Evolutionary conservation across 2,329 filamentous ascomycete species (phyloP).

Genomic region (Curvularia sp.): DNA sequence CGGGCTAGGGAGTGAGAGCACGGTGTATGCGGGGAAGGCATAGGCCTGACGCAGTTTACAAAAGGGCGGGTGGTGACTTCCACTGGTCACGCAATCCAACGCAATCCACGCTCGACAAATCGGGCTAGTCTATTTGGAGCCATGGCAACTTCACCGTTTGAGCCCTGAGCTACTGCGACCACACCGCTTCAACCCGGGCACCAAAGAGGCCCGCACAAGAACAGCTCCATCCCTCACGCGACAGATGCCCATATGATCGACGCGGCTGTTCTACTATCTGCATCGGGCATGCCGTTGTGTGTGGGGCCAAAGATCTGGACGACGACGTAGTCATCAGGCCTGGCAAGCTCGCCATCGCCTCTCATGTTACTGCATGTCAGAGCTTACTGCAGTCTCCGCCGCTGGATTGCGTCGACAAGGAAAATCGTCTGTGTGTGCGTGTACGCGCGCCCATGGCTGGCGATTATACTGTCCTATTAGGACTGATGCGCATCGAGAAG

Average conservation of each 20-base stretch:
- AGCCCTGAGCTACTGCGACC: background rate
- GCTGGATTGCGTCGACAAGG: background rate
- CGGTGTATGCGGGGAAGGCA: conserved; percentile 32
- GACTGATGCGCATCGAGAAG: conserved; percentile 6
- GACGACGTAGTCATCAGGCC: background rate
- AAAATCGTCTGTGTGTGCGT: conserved; percentile 4
- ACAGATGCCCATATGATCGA: background rate
- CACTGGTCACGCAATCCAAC: conserved; percentile 21
- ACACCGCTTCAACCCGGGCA: conserved; percentile 11
- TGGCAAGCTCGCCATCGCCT: background rate
- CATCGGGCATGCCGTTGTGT: background rate
- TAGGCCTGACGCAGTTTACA: conserved; percentile 14
- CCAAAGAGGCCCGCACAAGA: conserved; percentile 9
- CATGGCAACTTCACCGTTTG: conserved; percentile 9
- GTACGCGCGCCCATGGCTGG: conserved; percentile 1
- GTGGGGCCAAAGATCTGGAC: background rate
- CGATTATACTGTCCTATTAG: conserved; percentile 19
- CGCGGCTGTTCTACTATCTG: background rate
- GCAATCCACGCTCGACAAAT: conserved; percentile 17
- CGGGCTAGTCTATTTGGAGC: conserved; percentile 11
- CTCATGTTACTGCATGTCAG: background rate
- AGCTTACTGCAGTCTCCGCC: background rate
- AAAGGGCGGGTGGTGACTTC: conserved; percentile 15
- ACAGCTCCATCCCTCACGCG: background rate
- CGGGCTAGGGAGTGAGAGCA: conserved; percentile 16